These are phyloP conservation scores for Pharus latifolius DNA, from an alignment of 176 grass and related monocot species.

Conservation along the genomic window DNA sequence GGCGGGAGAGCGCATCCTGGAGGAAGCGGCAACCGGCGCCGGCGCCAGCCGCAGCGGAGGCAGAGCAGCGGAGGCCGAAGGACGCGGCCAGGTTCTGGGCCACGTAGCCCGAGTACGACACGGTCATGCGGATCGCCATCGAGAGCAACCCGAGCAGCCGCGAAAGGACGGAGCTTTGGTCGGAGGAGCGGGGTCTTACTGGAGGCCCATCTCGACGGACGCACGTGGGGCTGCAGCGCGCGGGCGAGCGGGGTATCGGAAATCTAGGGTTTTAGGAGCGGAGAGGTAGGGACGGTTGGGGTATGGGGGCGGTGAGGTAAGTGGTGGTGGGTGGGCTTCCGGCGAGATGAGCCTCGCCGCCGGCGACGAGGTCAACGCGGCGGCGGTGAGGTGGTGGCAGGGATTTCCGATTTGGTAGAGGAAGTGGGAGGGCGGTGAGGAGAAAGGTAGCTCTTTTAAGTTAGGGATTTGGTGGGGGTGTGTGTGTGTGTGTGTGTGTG, in stretches of 20 bases:
- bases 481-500: too few species aligned
- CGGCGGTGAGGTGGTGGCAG: neutral
- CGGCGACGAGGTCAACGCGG: neutral
- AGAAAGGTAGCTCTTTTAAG: too few species aligned
- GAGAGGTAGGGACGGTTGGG: neutral
- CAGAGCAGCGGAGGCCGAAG: constrained; percentile 56
- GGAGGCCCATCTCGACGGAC: neutral
- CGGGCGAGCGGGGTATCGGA: constrained; percentile 8
- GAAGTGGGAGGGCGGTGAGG: too few species aligned
- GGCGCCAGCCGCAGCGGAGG: constrained; percentile 17
- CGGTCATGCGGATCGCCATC: constrained; percentile 92
- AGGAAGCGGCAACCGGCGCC: constrained; percentile 40
- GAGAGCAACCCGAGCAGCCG: constrained; percentile 8
- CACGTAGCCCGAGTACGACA: constrained; percentile 77
- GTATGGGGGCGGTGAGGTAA: neutral
- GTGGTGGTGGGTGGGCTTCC: neutral
- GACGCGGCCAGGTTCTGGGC: constrained; percentile 60
- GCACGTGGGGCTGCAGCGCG: neutral
- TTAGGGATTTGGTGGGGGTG: too few species aligned
- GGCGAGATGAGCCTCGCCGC: constrained; percentile 18
- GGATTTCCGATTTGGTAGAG: too few species aligned
- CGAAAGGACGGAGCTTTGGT: neutral
- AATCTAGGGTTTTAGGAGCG: constrained; percentile 7
- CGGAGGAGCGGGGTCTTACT: constrained; percentile 19
- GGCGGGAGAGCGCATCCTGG: constrained; percentile 42